Evolutionary conservation across 352 stramenopile species (phyloP), one percentile per base, ranked within the genome.

Genomic region (Pythium sukuiense): DNA sequence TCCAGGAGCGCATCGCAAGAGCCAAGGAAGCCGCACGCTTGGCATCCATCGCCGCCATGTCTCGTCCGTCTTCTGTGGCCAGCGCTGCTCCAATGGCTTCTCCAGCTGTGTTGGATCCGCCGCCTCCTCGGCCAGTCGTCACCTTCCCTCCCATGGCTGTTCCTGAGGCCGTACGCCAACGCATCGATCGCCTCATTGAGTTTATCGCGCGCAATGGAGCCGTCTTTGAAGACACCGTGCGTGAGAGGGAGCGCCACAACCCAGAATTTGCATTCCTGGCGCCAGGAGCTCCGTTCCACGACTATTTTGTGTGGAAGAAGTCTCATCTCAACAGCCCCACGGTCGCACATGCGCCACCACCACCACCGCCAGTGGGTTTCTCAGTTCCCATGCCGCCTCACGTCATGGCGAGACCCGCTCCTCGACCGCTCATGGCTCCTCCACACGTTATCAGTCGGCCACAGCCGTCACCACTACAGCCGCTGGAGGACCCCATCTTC

Each of bases 281-380:
- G 11, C 67, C 74, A 11, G 71, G 69, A 2, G 79, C 66, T 9
- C 74, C 70, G 45, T 85, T 74, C 58, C 69, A 80, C 39, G 76
- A 85, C 62, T 88, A 85, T 33, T 89, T 78, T 27, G 48, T 79
- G 46, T 80, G 73, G 76, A 79, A 76, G 30, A 89, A 85, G 59
- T 55, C 67, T 48, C 77, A 85, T 55, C 6, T 54, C 2, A 33
- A 2, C 20, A 54, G 3, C 24, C n/a, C 46, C 4, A 54, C 1
- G 46, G 20, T n/a, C 7, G 46, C 12, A 2, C 46, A 5, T 14
- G 20, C 20, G 20, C 46, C 46, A 26, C 46, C 46, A 26, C 46
- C 46, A 18, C 24, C 41, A 49, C 14, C 39, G 11, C 12, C 39
- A 14, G 16, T 46, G 39, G 39, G 39, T 6, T 46, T 46, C 39